phyloP scores from a whole-genome alignment of 768 basidiomycete species.

The Cystofilobasidium bisporidii region DNA sequence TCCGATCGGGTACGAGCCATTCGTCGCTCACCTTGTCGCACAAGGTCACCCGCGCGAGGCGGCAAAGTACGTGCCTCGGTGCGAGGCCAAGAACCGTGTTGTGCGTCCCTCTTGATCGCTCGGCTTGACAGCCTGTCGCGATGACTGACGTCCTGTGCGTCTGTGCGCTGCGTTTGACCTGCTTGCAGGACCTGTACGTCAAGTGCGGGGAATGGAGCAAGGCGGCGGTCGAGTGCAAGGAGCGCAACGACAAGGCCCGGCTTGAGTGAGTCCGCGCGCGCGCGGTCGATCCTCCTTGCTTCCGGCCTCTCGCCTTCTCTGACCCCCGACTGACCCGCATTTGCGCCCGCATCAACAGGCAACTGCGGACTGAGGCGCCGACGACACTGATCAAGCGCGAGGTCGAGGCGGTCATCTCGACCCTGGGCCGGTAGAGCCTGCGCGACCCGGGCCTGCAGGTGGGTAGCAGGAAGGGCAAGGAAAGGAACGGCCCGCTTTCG shows the following conservation, averaged over 20 bases:
- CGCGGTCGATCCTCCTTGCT: no score
- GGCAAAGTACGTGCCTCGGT: slow-evolving; percentile 63
- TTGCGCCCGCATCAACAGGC: not conserved
- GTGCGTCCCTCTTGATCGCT: not conserved
- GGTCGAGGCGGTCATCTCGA: slow-evolving; percentile 20
- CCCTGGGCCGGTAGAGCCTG: slow-evolving; percentile 13
- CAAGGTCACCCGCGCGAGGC: slow-evolving; percentile 70
- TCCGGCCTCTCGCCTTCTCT: not conserved
- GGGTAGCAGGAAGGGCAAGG: no score
- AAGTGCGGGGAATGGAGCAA: slow-evolving; percentile 81
- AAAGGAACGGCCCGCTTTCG: no score
- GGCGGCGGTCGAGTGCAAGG: slow-evolving; percentile 83
- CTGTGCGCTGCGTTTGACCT: no score
- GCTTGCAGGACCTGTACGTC: slow-evolving; percentile 61
- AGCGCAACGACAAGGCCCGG: slow-evolving; percentile 70
- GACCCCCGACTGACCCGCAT: not conserved
- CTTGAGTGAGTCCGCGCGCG: slow-evolving; percentile 57
- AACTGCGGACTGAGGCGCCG: slow-evolving; percentile 15
- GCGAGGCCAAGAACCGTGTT: slow-evolving; percentile 69
- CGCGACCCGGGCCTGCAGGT: no score
- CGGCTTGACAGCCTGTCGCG: no score
- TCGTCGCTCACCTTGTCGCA: slow-evolving; percentile 56
- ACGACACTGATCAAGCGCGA: slow-evolving; percentile 23
- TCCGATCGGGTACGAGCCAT: slow-evolving; percentile 83
- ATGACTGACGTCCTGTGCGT: no score